phyloP scores from a whole-genome alignment of 2,329 filamentous ascomycete genomes.

The Massarina eburnea region DNA sequence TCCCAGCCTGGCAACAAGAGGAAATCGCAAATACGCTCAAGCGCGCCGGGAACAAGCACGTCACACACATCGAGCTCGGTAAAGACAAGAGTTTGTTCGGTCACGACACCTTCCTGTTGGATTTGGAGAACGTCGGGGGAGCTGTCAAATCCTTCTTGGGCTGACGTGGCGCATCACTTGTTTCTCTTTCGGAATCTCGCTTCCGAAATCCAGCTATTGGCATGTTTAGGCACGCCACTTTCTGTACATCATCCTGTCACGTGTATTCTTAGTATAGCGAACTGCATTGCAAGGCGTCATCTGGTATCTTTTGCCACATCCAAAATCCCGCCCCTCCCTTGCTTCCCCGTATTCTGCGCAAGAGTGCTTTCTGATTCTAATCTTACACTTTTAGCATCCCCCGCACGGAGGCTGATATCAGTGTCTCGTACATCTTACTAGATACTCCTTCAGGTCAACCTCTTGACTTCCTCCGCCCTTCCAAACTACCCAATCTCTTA shows the following conservation, averaged over 20 bases:
- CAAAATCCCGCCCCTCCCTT: no score
- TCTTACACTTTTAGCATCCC: neutral
- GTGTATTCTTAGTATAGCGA: slow-evolving; percentile 6
- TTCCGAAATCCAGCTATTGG: slow-evolving; percentile 3
- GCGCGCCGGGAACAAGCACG: slow-evolving; percentile 73
- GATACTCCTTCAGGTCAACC: no score
- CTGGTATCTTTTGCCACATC: no score
- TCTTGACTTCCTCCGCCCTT: no score
- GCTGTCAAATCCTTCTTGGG: slow-evolving; percentile 77
- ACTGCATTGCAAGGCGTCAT: slow-evolving; percentile 29
- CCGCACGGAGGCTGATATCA: neutral
- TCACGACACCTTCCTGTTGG: slow-evolving; percentile 93
- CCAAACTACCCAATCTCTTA: no score
- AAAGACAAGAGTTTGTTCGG: slow-evolving; percentile 95
- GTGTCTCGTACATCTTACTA: no score
- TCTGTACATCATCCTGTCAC: neutral
- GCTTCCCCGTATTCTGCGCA: neutral
- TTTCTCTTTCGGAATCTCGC: no score
- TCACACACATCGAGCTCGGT: slow-evolving; percentile 87
- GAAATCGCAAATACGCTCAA: slow-evolving; percentile 86
- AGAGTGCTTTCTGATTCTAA: neutral
- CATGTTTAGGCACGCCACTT: neutral
- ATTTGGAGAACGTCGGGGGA: slow-evolving; percentile 88
- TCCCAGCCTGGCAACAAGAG: slow-evolving; percentile 96
- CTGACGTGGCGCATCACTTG: slow-evolving; percentile 43